phyloP scores from a whole-genome alignment of 2,329 filamentous ascomycete genomes.

The Cladosporium austrohemisphaericum region DNA sequence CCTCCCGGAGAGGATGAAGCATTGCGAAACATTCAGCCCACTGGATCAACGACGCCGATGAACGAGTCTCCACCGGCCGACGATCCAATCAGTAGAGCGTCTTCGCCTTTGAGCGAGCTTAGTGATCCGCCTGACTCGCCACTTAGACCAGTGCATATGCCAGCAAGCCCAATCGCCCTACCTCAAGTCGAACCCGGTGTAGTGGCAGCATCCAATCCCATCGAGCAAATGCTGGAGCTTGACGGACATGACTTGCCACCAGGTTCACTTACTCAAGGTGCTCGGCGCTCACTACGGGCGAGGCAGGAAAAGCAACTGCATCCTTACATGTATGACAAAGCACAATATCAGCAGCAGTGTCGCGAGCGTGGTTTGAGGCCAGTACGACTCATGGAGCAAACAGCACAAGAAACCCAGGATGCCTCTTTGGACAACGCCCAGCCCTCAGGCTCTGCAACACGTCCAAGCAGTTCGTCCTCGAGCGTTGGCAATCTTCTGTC shows the following conservation, averaged over 20 bases:
- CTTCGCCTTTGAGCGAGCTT: conserved; percentile 10
- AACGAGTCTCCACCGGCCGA: not conserved
- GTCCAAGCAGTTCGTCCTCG: conserved; percentile 1
- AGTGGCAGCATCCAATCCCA: not conserved
- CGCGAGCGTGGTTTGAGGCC: conserved; percentile 43
- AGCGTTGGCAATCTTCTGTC: conserved; percentile 6
- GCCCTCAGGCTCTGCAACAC: conserved; percentile 6
- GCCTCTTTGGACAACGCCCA: conserved; percentile 1
- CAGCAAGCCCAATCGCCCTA: not conserved
- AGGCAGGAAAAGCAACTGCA: conserved; percentile 48
- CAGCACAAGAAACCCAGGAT: conserved; percentile 14
- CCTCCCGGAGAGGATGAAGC: not conserved
- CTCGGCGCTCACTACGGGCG: conserved; percentile 34
- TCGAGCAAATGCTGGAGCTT: not conserved
- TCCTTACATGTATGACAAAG: conserved; percentile 45
- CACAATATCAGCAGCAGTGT: conserved; percentile 41
- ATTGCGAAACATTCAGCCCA: too few species aligned
- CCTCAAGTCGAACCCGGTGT: not conserved
- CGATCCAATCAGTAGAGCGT: not conserved
- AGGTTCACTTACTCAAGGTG: conserved; percentile 6
- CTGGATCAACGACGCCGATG: not conserved
- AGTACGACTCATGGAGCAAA: conserved; percentile 33
- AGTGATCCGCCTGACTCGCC: conserved; percentile 9
- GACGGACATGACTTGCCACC: not conserved
- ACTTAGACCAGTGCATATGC: not conserved